Conservation (phyloP, 176 grass and related monocot genomes). For the Aegilops bicornis region DNA sequence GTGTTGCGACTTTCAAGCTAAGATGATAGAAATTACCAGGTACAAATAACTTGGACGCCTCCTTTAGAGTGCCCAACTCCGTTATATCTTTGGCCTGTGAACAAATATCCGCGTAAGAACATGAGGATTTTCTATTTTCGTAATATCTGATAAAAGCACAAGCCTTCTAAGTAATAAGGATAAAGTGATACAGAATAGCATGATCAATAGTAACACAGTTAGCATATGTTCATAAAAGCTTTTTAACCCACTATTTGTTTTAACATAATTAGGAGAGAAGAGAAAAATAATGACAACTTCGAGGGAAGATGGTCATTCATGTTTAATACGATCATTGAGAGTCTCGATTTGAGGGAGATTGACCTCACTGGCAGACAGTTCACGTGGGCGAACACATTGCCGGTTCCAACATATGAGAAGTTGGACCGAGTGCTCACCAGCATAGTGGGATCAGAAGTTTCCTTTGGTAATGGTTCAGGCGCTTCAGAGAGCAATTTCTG, state of each 20-base stretch:
- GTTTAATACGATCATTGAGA: too few species aligned
- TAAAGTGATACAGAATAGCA: neutral
- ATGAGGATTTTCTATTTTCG: constrained; percentile 8
- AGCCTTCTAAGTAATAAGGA: neutral
- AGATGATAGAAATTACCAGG: constrained; percentile 62
- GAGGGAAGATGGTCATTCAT: too few species aligned
- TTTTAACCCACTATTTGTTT: constrained; percentile 4
- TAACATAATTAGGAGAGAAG: too few species aligned
- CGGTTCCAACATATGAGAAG: too few species aligned
- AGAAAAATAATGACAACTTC: too few species aligned
- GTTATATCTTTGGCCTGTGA: constrained; percentile 88
- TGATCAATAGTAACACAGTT: neutral
- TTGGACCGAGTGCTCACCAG: too few species aligned
- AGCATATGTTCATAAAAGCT: neutral
- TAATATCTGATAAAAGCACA: constrained; percentile 21
- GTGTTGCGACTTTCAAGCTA: constrained; percentile 8
- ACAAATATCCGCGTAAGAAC: constrained; percentile 33
- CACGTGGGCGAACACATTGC: too few species aligned
- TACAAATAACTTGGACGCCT: constrained; percentile 95
- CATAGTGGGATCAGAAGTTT: too few species aligned
- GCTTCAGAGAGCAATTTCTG: too few species aligned
- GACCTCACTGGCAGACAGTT: too few species aligned
- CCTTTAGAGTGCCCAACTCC: constrained; percentile 82
- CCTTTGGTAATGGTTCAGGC: too few species aligned
- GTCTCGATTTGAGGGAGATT: too few species aligned